Percentiles rank a stretch among this genome's conserved stretches.
These are phyloP conservation scores for Cytidiella melzeri DNA, from an alignment of 768 basidiomycete genomes.

Conservation along the genomic window DNA sequence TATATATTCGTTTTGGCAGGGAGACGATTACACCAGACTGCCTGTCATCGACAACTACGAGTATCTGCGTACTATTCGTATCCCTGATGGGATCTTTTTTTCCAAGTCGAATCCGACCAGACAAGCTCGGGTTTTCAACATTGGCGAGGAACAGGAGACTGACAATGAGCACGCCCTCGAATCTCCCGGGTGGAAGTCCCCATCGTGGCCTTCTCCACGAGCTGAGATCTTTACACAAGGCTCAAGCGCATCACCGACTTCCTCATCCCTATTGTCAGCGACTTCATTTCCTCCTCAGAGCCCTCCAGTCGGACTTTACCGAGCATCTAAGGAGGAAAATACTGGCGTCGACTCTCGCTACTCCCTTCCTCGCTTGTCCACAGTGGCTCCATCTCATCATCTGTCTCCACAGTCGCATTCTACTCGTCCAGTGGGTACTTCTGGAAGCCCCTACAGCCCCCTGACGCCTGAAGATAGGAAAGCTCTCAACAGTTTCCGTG, in stretches of 20 bases:
- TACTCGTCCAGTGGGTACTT: constrained; percentile 9
- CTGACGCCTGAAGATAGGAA: constrained; percentile 30
- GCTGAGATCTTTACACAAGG: neutral
- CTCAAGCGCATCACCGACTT: constrained; percentile 6
- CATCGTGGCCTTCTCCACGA: constrained; percentile 15
- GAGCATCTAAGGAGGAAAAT: constrained; percentile 2
- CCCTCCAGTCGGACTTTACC: constrained; percentile 6
- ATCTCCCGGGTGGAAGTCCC: constrained; percentile 19
- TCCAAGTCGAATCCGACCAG: constrained; percentile 41
- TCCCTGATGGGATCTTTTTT: constrained; percentile 69
- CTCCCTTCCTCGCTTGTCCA: constrained; percentile 22
- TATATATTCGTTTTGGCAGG: constrained; percentile 42
- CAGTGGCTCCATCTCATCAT: constrained; percentile 20
- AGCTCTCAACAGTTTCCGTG: constrained; percentile 29
- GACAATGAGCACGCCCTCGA: constrained; percentile 16
- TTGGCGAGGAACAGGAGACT: constrained; percentile 20
- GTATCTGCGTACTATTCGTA: constrained; percentile 59
- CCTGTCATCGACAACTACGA: constrained; percentile 73
- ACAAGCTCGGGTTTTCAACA: constrained; percentile 20
- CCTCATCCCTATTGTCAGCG: constrained; percentile 13
- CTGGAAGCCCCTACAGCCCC: constrained; percentile 21
- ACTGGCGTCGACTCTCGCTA: constrained; percentile 6
- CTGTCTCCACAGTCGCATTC: constrained; percentile 14
- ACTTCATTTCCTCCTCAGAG: constrained; percentile 9
- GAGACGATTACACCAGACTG: constrained; percentile 59